Evolutionary conservation across 2,329 filamentous ascomycete species (phyloP), one percentile per base, ranked within the genome.

Genomic region (Fusarium incarnatum): DNA sequence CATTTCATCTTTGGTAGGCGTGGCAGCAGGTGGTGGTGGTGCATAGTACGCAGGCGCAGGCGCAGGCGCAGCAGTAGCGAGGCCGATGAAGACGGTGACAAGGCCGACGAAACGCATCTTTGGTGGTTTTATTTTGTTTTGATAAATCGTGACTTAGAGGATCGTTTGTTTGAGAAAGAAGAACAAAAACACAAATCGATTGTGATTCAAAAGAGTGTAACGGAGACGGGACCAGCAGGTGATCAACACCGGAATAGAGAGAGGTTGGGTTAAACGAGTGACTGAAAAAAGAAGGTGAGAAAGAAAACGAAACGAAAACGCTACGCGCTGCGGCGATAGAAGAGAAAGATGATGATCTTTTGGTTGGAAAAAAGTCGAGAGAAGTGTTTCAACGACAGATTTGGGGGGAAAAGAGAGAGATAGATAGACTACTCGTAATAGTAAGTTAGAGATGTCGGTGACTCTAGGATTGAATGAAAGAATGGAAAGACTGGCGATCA

Each of bases 31-130:
- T 46, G 34, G 34, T 34, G 32, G 32, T 37, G 34, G 34, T n/a
- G 34, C 6, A 37, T 37, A 37, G 34, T 37, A n/a, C 18, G 28
- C 40, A 8, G 65, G 41, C 6, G 60, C 40, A 8, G 65, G 41
- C 6, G 60, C 60, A 12, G 73, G 73, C 22, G 62, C 73, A 15
- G 69, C 73, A 13, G 47, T 37, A 25, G 47, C 65, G 30, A 75
- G 28, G 46, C 67, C 56, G 45, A 56, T 13, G 27, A 73, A 60
- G 46, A 68, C 25, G 18, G 63, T 37, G 53, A 50, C 50, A 23
- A 70, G 15, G 45, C 49, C 23, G 46, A 64, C 15, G 25, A 59
- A 64, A 40, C 44, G 73, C 73, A 75, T 74, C 11, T 64, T 41
- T 60, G 57, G 23, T 12, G 32, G 28, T 9, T 11, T 27, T 49